A percentile compares a stretch with the other conserved stretches of the same genome.
Conservation (phyloP, 306 rosid genomes). For the Citrullus amarus region DNA sequence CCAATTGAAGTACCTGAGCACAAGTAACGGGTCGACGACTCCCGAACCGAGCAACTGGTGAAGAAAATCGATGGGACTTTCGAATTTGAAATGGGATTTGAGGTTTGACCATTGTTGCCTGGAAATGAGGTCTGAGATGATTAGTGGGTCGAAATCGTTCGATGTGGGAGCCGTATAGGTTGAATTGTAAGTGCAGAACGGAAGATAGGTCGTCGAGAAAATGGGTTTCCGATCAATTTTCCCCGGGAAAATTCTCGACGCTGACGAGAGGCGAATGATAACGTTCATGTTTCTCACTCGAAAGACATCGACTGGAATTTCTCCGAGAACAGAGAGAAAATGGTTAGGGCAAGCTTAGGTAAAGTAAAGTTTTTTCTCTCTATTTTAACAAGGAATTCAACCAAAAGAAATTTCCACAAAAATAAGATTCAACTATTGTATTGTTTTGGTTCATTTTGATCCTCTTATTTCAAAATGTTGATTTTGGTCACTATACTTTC, state of each 20-base stretch:
- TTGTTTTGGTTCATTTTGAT: too few species aligned
- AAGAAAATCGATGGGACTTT: constrained; percentile 28
- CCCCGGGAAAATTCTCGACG: background rate
- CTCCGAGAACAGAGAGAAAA: background rate
- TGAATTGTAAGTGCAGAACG: constrained; percentile 6
- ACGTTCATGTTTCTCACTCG: background rate
- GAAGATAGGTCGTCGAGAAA: background rate
- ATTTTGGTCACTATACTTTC: too few species aligned
- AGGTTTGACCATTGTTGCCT: constrained; percentile 65
- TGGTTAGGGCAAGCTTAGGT: background rate
- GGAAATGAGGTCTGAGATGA: constrained; percentile 44
- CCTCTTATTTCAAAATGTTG: too few species aligned
- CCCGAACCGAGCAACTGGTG: constrained; percentile 36
- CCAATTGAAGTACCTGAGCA: constrained; percentile 57
- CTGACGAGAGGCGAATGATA: background rate
- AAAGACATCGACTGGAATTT: background rate
- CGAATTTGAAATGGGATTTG: constrained; percentile 34
- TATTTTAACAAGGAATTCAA: too few species aligned
- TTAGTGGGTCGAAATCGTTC: constrained; percentile 11
- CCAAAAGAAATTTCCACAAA: too few species aligned
- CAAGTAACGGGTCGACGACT: constrained; percentile 36
- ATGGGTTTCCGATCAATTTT: background rate
- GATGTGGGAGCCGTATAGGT: constrained; percentile 12
- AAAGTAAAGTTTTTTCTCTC: too few species aligned
- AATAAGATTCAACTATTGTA: too few species aligned